Evolutionary conservation across 768 basidiomycete genomes (phyloP).

Genomic region (Suillus fuscotomentosus): DNA sequence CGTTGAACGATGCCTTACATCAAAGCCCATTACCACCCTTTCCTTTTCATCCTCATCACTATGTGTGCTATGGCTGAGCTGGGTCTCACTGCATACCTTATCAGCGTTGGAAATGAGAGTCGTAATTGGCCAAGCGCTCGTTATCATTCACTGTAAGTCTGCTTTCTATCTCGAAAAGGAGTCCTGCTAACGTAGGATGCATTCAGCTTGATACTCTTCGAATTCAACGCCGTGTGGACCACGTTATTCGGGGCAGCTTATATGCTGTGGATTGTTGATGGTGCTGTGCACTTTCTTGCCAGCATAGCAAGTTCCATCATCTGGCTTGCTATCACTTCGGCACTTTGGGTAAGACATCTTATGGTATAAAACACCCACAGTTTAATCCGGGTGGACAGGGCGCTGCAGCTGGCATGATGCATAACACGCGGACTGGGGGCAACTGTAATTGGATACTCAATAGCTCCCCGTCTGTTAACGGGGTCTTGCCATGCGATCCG

Average conservation of each 20-base stretch:
- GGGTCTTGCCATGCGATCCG: conserved; percentile 23
- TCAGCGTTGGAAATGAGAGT: conserved; percentile 64
- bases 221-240: conserved; percentile 76
- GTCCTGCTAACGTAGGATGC: conserved; percentile 9
- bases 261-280: conserved; percentile 67
- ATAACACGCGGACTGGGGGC: conserved; percentile 57
- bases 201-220: conserved; percentile 51
- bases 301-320: conserved; percentile 74
- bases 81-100: conserved; percentile 71
- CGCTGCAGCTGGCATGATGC: conserved; percentile 64
- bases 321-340: conserved; percentile 65
- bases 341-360: conserved; percentile 58
- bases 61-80: conserved; percentile 70
- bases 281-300: conserved; percentile 66
- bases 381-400: conserved; percentile 44
- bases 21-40: conserved; percentile 58
- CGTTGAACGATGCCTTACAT: conserved; percentile 37
- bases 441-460: conserved; percentile 52
- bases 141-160: conserved; percentile 63
- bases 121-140: conserved; percentile 57
- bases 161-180: background rate
- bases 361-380: background rate
- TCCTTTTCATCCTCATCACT: conserved; percentile 63
- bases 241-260: conserved; percentile 67
- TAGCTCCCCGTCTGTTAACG: conserved; percentile 24